These are phyloP conservation scores for Jatropha podagrica DNA, from an alignment of 441 rosid genomes.

Conservation along the genomic window DNA sequence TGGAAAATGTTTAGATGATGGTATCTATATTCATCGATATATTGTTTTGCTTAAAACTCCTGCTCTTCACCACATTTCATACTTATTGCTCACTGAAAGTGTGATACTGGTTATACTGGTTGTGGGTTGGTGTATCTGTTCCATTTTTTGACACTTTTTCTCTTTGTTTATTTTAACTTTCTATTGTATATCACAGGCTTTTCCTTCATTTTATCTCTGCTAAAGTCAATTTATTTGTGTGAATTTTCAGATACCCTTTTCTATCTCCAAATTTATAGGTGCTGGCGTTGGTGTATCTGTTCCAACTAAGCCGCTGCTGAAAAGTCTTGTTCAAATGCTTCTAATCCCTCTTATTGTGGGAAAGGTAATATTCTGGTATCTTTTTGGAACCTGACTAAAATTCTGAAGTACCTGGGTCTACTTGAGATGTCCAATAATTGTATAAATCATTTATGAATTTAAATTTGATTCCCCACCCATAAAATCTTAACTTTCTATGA, in stretches of 20 bases:
- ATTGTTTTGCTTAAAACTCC: neutral
- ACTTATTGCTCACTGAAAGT: neutral
- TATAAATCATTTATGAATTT: neutral
- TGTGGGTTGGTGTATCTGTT: too few relatives aligned
- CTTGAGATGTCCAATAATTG: neutral
- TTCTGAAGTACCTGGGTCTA: neutral
- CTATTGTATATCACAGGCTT: neutral
- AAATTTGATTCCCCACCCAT: neutral
- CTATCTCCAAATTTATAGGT: constrained; percentile 79
- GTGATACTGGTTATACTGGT: neutral
- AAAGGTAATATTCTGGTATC: constrained; percentile 53
- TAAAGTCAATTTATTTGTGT: constrained; percentile 11
- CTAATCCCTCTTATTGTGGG: constrained; percentile 78
- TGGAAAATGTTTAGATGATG: neutral
- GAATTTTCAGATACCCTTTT: constrained; percentile 75
- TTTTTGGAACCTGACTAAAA: neutral
- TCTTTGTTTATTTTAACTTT: neutral
- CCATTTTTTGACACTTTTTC: neutral
- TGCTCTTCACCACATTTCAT: neutral
- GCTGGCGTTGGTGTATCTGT: constrained; percentile 81
- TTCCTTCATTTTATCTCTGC: constrained; percentile 15
- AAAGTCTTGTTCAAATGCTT: constrained; percentile 72
- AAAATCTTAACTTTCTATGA: neutral
- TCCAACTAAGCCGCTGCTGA: constrained; percentile 75
- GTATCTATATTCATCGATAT: neutral